Evolutionary conservation across 2,329 filamentous ascomycete genomes (phyloP).

Genomic region (Hypocreales sp.): DNA sequence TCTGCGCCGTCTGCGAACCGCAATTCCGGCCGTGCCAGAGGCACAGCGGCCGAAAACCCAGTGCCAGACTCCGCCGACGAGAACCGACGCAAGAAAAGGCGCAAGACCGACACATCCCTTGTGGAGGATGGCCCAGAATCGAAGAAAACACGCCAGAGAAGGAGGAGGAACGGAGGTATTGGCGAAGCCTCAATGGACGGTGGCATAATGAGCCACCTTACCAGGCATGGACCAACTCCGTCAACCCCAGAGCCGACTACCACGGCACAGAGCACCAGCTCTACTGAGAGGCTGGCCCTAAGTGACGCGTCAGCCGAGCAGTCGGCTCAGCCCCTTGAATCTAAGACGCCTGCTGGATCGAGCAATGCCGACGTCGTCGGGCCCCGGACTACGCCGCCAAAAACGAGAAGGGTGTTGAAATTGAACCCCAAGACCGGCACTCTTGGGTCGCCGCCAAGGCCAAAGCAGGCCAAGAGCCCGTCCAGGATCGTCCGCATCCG

Average conservation of each 20-base stretch:
- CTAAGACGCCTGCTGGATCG: not conserved
- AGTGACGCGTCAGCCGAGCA: conserved; percentile 2
- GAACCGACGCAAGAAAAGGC: conserved; percentile 24
- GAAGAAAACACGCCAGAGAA: conserved; percentile 13
- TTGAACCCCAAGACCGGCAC: conserved; percentile 47
- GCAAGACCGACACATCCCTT: conserved; percentile 18
- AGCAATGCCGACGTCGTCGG: conserved; percentile 1
- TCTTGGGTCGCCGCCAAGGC: conserved; percentile 43
- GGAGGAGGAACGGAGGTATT: conserved; percentile 6
- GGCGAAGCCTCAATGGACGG: conserved; percentile 4
- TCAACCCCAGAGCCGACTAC: not conserved
- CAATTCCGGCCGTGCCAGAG: conserved; percentile 1
- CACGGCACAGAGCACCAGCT: not conserved
- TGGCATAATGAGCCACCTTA: conserved; percentile 5
- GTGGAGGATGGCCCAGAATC: conserved; percentile 8
- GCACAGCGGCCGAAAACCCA: conserved; percentile 1
- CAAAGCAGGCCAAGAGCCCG: conserved; percentile 24
- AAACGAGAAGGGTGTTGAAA: conserved; percentile 31
- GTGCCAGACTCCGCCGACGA: conserved; percentile 11
- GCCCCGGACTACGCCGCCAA: conserved; percentile 2
- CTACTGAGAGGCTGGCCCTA: too few species aligned
- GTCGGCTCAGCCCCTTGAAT: not conserved
- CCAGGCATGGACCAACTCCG: conserved; percentile 1
- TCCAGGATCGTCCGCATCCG: conserved; percentile 35
- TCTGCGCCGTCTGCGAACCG: conserved; percentile 1